Percentiles rank a stretch among this genome's conserved stretches.
Conservation (phyloP, 2,329 filamentous ascomycete species). For the Penicillium sp. region DNA sequence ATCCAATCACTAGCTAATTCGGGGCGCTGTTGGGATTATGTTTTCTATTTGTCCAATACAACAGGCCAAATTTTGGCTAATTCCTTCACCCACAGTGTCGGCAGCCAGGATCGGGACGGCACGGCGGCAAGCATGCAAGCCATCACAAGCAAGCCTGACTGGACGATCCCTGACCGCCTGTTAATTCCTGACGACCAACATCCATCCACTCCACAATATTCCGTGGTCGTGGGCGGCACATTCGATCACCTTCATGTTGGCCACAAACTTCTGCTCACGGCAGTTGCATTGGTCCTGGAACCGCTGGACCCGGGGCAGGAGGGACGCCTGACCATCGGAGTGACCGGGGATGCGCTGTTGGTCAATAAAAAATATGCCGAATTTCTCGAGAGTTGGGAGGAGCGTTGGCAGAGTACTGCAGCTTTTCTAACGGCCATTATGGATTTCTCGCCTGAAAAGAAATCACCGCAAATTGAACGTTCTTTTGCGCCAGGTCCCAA, state of each 20-base stretch:
- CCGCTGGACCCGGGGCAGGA: conserved; percentile 42
- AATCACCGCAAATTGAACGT: conserved; percentile 28
- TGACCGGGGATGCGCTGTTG: conserved; percentile 83
- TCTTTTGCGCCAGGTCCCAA: conserved; percentile 39
- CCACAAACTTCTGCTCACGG: conserved; percentile 94
- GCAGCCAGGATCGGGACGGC: conserved; percentile 18
- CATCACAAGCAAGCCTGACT: conserved; percentile 23
- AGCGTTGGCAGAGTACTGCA: conserved; percentile 66
- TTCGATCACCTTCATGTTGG: conserved; percentile 95
- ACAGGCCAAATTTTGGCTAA: conserved; percentile 27
- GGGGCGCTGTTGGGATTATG: conserved; percentile 29
- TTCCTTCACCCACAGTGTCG: conserved; percentile 38
- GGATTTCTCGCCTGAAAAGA: conserved; percentile 53
- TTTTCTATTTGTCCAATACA: conserved; percentile 33
- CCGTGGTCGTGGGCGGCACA: conserved; percentile 82
- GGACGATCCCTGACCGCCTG: conserved; percentile 20
- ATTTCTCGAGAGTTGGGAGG: conserved; percentile 75
- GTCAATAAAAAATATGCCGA: conserved; percentile 85
- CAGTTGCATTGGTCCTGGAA: conserved; percentile 69
- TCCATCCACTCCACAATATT: conserved; percentile 45
- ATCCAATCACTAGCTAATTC: conserved; percentile 48
- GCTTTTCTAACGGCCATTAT: conserved; percentile 65
- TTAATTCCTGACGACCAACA: conserved; percentile 21
- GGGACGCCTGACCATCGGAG: conserved; percentile 71
- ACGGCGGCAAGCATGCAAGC: conserved; percentile 19